phyloP scores from a whole-genome alignment of 164 flowering plant species.

The Saururus chinensis region DNA sequence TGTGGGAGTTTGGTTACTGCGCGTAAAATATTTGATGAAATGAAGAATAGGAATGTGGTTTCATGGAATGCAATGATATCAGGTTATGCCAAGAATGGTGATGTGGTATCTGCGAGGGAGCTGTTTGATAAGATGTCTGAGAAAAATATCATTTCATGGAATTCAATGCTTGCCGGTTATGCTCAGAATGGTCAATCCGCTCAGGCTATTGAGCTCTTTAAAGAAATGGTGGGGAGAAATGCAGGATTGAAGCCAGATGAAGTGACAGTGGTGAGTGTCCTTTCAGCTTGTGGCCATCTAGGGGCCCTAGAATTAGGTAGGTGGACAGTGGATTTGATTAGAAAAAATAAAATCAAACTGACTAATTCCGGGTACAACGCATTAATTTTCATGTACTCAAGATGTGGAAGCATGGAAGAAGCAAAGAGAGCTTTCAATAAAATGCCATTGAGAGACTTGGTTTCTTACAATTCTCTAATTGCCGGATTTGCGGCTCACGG shows the following conservation, averaged over 20 bases:
- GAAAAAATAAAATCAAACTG: conserved; percentile 27
- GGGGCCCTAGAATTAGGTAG: conserved; percentile 52
- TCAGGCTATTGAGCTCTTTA: conserved; percentile 49
- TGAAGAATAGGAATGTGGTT: conserved; percentile 39
- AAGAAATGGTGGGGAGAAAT: conserved; percentile 28
- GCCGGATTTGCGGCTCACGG: conserved; percentile 68
- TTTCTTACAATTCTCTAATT: conserved; percentile 60
- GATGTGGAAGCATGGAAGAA: conserved; percentile 59
- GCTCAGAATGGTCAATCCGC: conserved; percentile 67
- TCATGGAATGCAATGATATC: conserved; percentile 79
- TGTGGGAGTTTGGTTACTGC: conserved; percentile 36
- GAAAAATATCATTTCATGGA: conserved; percentile 59
- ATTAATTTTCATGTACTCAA: conserved; percentile 64
- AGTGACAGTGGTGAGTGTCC: conserved; percentile 56
- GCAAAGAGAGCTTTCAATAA: conserved; percentile 37
- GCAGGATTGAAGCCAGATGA: conserved; percentile 42
- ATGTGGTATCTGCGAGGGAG: conserved; percentile 37
- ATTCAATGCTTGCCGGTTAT: conserved; percentile 71
- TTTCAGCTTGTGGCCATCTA: conserved; percentile 77
- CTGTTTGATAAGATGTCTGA: conserved; percentile 56
- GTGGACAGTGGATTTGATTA: conserved; percentile 29
- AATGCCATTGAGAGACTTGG: conserved; percentile 45
- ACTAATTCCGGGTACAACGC: conserved; percentile 46
- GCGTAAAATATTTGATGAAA: conserved; percentile 35
- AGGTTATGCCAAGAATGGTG: conserved; percentile 46